phyloP scores from a whole-genome alignment of 2,329 filamentous ascomycete genomes.

The Gaeumannomyces tritici region DNA sequence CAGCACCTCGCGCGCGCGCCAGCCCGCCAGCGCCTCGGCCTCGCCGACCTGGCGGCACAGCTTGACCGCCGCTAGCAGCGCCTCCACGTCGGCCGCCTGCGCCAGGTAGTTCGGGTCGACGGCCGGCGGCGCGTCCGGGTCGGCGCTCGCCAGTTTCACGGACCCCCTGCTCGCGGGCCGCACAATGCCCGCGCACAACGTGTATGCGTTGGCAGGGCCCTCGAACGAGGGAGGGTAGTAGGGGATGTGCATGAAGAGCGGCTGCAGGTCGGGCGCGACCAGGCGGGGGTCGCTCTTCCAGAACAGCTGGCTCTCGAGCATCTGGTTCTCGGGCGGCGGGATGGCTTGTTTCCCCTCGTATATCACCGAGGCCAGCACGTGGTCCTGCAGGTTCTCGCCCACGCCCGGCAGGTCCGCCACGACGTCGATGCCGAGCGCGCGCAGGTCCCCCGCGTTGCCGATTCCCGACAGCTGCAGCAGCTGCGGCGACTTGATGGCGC shows the following conservation, averaged over 20 bases:
- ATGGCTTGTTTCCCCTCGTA: constrained; percentile 11
- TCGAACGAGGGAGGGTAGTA: too few relatives aligned
- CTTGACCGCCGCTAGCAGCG: background rate
- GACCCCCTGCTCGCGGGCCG: constrained; percentile 5
- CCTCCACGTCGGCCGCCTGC: background rate
- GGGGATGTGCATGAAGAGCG: too few relatives aligned
- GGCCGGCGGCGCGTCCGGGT: constrained; percentile 13
- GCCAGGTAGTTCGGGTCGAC: constrained; percentile 15
- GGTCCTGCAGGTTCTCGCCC: constrained; percentile 29
- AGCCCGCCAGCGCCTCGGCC: too few relatives aligned
- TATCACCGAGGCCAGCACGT: constrained; percentile 10
- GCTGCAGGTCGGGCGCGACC: background rate
- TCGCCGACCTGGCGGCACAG: background rate
- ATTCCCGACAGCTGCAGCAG: constrained; percentile 35
- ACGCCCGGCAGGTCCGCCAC: constrained; percentile 24
- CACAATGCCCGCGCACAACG: background rate
- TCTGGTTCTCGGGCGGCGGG: background rate
- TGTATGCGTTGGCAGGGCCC: too few relatives aligned
- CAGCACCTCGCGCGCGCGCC: background rate
- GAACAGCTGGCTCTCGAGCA: too few relatives aligned
- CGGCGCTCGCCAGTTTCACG: constrained; percentile 12
- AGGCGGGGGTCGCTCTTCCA: constrained; percentile 12
- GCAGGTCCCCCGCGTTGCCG: constrained; percentile 30
- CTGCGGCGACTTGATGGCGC: constrained; percentile 29
- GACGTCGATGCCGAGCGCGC: constrained; percentile 26